A percentile compares a stretch with the other conserved stretches of the same genome.
These are phyloP conservation scores for Gnaphalium uliginosum DNA, from an alignment of 129 eudicot species.

Conservation along the genomic window DNA sequence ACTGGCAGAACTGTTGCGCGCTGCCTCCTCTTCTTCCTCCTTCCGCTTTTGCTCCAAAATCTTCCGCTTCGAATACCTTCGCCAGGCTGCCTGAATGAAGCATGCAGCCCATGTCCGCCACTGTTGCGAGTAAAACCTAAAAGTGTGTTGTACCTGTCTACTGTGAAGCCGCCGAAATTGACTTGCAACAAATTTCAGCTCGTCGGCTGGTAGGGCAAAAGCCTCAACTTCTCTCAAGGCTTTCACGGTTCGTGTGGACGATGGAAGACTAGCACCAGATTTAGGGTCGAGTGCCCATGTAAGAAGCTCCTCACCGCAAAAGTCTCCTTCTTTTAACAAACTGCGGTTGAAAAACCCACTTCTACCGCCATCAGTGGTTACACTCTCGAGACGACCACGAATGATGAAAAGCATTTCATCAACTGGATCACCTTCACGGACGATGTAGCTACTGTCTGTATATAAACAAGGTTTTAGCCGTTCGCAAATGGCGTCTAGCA, in stretches of 20 bases:
- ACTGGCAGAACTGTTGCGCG: constrained; percentile 26
- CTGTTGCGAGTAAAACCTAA: constrained; percentile 85
- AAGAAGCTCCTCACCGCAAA: constrained; percentile 97
- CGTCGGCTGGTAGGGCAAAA: constrained; percentile 86
- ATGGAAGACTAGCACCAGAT: constrained; percentile 78
- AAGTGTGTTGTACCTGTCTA: constrained; percentile 91
- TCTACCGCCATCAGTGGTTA: constrained; percentile 89
- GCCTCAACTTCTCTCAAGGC: constrained; percentile 91
- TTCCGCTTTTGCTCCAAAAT: constrained; percentile 58
- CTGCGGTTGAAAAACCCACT: constrained; percentile 91
- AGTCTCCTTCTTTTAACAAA: constrained; percentile 82
- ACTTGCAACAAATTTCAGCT: constrained; percentile 80
- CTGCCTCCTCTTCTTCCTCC: constrained; percentile 65
- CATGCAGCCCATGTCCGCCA: constrained; percentile 99
- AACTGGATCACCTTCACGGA: constrained; percentile 96
- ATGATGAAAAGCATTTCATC: constrained; percentile 97
- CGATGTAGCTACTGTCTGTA: constrained; percentile 76
- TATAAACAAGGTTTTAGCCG: constrained; percentile 87
- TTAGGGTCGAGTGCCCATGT: constrained; percentile 95
- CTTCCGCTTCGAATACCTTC: constrained; percentile 74
- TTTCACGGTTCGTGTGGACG: constrained; percentile 87
- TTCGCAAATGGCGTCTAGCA: constrained; percentile 93
- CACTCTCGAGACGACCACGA: constrained; percentile 93
- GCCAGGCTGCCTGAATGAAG: constrained; percentile 95
- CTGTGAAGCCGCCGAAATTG: constrained; percentile 96